A percentile compares a stretch with the other conserved stretches of the same genome.
These are phyloP conservation scores for Periconia digitata DNA, from an alignment of 2,329 filamentous ascomycete species.

Conservation along the genomic window DNA sequence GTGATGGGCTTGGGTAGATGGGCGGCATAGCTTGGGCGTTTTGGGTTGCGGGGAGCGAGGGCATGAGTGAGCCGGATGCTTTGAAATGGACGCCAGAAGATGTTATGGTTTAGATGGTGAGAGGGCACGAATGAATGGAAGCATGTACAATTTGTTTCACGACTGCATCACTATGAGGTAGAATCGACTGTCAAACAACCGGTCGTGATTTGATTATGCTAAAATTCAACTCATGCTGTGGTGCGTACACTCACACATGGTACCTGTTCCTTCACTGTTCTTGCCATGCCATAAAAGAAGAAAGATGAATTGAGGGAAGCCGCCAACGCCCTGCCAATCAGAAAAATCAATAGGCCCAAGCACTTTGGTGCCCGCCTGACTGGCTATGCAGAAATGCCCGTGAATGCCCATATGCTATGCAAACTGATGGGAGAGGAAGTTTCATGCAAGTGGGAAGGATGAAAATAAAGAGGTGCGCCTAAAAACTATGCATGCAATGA, in stretches of 20 bases:
- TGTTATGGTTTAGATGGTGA: neutral
- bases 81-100: no score
- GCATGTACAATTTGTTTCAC: neutral
- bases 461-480: slow-evolving; percentile 25
- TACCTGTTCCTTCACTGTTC: neutral
- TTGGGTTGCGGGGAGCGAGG: neutral
- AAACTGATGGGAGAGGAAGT: slow-evolving; percentile 14
- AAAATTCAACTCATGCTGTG: neutral
- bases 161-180: neutral
- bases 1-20: neutral
- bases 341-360: slow-evolving; percentile 33
- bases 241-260: neutral
- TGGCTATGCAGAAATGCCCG: slow-evolving; percentile 19
- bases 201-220: neutral
- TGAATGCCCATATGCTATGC: slow-evolving; percentile 37
- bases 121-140: neutral
- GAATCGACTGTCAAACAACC: neutral
- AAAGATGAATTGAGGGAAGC: slow-evolving; percentile 1
- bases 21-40: slow-evolving; percentile 11
- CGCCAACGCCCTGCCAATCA: slow-evolving; percentile 32
- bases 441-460: slow-evolving; percentile 1
- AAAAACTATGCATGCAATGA: slow-evolving; percentile 24
- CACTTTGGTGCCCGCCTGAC: slow-evolving; percentile 38
- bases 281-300: neutral
- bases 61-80: no score